These are phyloP conservation scores for Purpureocillium takamizusanense DNA, from an alignment of 2,329 filamentous ascomycete genomes.

Conservation along the genomic window DNA sequence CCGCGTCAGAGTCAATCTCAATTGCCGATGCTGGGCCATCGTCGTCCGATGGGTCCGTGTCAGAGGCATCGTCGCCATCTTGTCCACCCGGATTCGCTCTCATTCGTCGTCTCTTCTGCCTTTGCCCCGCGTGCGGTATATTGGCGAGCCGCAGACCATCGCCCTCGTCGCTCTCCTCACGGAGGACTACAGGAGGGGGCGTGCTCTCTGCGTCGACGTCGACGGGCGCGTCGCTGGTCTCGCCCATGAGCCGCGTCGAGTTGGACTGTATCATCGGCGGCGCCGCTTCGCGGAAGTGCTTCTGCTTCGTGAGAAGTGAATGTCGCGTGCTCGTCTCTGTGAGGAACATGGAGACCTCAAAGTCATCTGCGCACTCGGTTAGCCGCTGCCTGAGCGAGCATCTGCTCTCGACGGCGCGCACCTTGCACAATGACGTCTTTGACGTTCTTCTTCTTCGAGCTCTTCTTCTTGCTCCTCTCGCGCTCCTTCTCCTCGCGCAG, in stretches of 20 bases:
- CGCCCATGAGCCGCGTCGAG: slow-evolving; percentile 51
- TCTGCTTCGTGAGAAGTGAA: slow-evolving; percentile 77
- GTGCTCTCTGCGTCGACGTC: slow-evolving; percentile 37
- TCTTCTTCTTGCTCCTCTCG: slow-evolving; percentile 48
- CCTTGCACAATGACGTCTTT: slow-evolving; percentile 83
- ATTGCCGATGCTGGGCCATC: slow-evolving; percentile 25
- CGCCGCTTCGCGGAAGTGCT: slow-evolving; percentile 57
- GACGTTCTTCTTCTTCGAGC: slow-evolving; percentile 67
- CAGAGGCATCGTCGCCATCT: slow-evolving; percentile 17
- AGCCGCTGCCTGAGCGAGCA: slow-evolving; percentile 4
- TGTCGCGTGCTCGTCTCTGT: slow-evolving; percentile 80
- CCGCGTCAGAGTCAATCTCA: slow-evolving; percentile 28
- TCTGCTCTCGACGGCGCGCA: slow-evolving; percentile 22
- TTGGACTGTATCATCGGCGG: slow-evolving; percentile 50
- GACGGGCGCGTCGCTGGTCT: slow-evolving; percentile 42
- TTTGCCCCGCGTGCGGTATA: slow-evolving; percentile 18
- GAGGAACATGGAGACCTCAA: slow-evolving; percentile 89
- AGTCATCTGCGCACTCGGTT: slow-evolving; percentile 59
- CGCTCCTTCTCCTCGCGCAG: slow-evolving; percentile 72
- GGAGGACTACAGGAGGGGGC: slow-evolving; percentile 23
- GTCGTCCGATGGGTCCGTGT: slow-evolving; percentile 8
- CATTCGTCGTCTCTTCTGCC: slow-evolving; percentile 15
- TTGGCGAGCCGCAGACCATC: slow-evolving; percentile 19
- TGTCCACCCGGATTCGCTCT: slow-evolving; percentile 10
- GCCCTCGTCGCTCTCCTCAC: slow-evolving; percentile 39